These are phyloP conservation scores for Gossypium raimondii DNA, from an alignment of 345 rosid genomes.

Conservation along the genomic window DNA sequence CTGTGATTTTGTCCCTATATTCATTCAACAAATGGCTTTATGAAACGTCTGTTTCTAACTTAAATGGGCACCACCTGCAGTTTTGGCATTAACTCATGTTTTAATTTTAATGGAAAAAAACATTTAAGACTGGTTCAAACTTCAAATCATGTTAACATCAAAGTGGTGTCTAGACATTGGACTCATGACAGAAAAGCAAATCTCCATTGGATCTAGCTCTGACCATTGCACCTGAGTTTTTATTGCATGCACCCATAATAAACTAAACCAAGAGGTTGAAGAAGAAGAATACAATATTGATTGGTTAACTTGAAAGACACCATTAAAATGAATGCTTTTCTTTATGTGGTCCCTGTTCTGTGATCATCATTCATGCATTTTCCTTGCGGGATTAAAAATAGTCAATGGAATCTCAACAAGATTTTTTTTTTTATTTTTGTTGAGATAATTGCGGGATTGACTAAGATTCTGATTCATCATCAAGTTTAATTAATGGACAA, in stretches of 20 bases:
- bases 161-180: not conserved
- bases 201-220: conserved; percentile 34
- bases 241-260: not conserved
- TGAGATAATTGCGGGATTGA: not conserved
- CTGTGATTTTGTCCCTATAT: not conserved
- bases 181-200: not conserved
- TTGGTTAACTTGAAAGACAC: not conserved
- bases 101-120: not conserved
- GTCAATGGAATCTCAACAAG: not conserved
- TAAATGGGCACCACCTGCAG: not conserved
- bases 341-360: not conserved
- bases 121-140: not conserved
- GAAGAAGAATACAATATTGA: not conserved
- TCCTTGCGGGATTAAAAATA: not conserved
- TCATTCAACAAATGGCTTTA: not conserved
- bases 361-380: not conserved
- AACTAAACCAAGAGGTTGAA: not conserved
- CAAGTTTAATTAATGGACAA: not conserved
- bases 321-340: not conserved
- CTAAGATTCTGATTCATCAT: not conserved
- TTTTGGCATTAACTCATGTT: not conserved
- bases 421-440: not conserved
- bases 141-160: not conserved
- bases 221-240: conserved; percentile 10
- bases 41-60: not conserved